Evolutionary conservation across 2,329 filamentous ascomycete genomes (phyloP).

Genomic region (Biscogniauxia mediterranea): DNA sequence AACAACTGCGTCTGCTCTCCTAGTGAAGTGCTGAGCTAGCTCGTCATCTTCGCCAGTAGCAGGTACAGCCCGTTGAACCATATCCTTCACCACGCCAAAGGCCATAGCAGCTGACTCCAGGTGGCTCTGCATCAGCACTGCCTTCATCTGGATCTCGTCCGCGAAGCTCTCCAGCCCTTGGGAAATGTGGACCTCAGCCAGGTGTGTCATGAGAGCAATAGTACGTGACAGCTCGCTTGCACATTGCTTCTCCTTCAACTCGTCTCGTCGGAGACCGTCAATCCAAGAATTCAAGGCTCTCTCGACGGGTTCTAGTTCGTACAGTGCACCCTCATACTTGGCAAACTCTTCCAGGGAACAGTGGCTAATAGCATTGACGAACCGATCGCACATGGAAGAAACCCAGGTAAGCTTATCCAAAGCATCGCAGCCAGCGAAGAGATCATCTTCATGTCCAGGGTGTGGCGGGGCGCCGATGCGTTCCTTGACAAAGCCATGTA

Average conservation of each 20-base stretch:
- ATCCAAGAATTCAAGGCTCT: conserved; percentile 85
- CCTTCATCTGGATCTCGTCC: conserved; percentile 75
- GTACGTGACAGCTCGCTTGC: conserved; percentile 78
- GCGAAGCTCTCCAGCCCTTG: conserved; percentile 70
- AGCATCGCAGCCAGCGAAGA: conserved; percentile 77
- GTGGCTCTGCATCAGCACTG: conserved; percentile 73
- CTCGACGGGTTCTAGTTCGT: conserved; percentile 90
- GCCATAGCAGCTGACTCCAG: conserved; percentile 68
- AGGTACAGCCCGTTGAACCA: conserved; percentile 66
- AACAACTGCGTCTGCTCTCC: conserved; percentile 69
- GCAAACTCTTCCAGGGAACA: conserved; percentile 78
- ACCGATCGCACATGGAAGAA: conserved; percentile 76
- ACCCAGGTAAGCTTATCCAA: conserved; percentile 86
- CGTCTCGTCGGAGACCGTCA: conserved; percentile 77
- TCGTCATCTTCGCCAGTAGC: conserved; percentile 62
- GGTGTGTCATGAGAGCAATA: conserved; percentile 81
- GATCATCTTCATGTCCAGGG: conserved; percentile 71
- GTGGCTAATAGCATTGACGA: conserved; percentile 74
- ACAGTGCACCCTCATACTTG: conserved; percentile 74
- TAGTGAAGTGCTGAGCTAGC: conserved; percentile 62
- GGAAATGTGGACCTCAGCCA: conserved; percentile 76
- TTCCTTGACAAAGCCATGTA: conserved; percentile 77
- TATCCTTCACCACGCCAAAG: conserved; percentile 45
- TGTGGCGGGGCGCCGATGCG: conserved; percentile 66
- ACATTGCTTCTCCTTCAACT: conserved; percentile 81